These are phyloP conservation scores for Elsinoe perseae DNA, from an alignment of 2,329 filamentous ascomycete genomes.

Conservation along the genomic window DNA sequence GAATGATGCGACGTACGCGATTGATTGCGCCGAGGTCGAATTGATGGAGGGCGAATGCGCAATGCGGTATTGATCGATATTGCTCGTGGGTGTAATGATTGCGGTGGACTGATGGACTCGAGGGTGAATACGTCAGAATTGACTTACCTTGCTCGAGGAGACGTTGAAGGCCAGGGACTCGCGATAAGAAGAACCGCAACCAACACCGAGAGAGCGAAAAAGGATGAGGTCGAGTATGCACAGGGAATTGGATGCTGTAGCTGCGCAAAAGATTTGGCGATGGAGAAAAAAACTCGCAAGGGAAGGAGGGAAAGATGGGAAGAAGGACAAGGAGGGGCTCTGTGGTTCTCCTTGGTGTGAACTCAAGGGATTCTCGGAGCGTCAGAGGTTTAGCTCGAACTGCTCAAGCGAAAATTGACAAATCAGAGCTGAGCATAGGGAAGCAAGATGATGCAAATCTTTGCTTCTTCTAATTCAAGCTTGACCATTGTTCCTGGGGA, in stretches of 20 bases:
- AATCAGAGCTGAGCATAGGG: background rate
- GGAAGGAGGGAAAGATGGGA: constrained; percentile 13
- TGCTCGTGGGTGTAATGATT: background rate
- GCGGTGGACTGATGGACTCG: background rate
- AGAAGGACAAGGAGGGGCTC: constrained; percentile 16
- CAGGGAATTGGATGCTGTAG: constrained; percentile 17
- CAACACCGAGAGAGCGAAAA: constrained; percentile 14
- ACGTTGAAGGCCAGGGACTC: constrained; percentile 12
- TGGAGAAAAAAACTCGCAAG: constrained; percentile 8
- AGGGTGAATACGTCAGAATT: constrained; percentile 6
- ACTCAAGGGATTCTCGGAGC: constrained; percentile 9
- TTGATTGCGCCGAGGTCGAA: constrained; percentile 1
- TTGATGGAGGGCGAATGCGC: background rate
- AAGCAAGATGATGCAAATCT: constrained; percentile 14
- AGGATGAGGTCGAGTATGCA: constrained; percentile 16
- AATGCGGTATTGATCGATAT: background rate
- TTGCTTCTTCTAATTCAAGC: constrained; percentile 6
- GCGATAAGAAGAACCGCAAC: constrained; percentile 14
- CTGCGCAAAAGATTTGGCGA: constrained; percentile 11
- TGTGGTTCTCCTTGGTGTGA: too few species aligned
- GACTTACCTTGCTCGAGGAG: background rate
- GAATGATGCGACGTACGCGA: background rate
- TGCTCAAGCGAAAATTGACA: constrained; percentile 13
- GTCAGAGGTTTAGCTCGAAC: constrained; percentile 6
- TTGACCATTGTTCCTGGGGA: background rate